These are phyloP conservation scores for Astragalus membranaceus DNA, from an alignment of 306 rosid species.

Conservation along the genomic window DNA sequence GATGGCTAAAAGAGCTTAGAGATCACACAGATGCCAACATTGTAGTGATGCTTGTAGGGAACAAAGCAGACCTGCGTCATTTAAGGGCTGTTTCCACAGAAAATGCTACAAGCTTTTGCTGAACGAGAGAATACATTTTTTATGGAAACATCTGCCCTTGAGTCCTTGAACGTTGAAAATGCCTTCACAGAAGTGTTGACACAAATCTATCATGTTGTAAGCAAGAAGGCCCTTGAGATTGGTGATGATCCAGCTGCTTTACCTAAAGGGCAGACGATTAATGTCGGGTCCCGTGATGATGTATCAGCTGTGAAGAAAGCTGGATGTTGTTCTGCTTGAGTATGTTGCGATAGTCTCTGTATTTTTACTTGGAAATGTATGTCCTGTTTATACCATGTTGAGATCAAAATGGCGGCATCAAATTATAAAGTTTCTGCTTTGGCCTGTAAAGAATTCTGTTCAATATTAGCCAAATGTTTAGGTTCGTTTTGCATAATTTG, in stretches of 20 bases:
- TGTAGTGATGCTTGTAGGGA: slow-evolving; percentile 43
- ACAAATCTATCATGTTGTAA: slow-evolving; percentile 32
- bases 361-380: slow-evolving; percentile 8
- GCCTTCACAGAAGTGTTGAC: slow-evolving; percentile 45
- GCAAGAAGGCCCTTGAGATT: slow-evolving; percentile 41
- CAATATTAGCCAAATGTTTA: slow-evolving; percentile 22
- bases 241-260: slow-evolving; percentile 33
- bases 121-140: slow-evolving; percentile 33
- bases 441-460: slow-evolving; percentile 24
- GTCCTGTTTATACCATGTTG: slow-evolving; percentile 37
- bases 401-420: slow-evolving; percentile 24
- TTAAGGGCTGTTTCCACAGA: slow-evolving; percentile 31
- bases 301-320: slow-evolving; percentile 37
- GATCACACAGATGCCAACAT: slow-evolving; percentile 45
- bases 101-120: slow-evolving; percentile 27
- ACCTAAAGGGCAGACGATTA: slow-evolving; percentile 42
- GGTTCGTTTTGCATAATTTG: background rate
- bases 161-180: slow-evolving; percentile 33
- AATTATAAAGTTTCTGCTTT: slow-evolving; percentile 20
- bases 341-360: slow-evolving; percentile 11
- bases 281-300: slow-evolving; percentile 33
- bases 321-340: slow-evolving; percentile 48
- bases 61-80: slow-evolving; percentile 44
- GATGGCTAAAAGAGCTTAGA: slow-evolving; percentile 48
- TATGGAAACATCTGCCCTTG: slow-evolving; percentile 50